A percentile compares a stretch with the other conserved stretches of the same genome.
Evolutionary conservation across 208 protist species (phyloP).

Genomic region (Wallacemonas sp.): DNA sequence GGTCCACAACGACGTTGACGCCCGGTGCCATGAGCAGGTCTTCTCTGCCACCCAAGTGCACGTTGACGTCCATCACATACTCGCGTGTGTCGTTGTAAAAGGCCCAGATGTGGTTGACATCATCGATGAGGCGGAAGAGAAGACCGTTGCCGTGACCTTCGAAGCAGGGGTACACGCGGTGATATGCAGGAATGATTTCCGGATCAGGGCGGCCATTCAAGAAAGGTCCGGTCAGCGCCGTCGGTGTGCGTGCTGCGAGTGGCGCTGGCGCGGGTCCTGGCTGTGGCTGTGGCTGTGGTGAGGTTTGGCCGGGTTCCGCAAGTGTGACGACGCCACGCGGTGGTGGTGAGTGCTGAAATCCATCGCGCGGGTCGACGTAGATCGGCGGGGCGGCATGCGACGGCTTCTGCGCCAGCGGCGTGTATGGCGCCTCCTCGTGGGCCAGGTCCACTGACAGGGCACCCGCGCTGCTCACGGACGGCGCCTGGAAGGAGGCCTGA

Average conservation of each 20-base stretch:
- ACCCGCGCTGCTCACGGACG: background rate
- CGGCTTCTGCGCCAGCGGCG: background rate
- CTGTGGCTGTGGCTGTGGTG: too few species aligned
- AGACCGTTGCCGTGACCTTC: constrained; percentile 76
- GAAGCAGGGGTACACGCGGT: constrained; percentile 68
- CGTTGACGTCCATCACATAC: constrained; percentile 67
- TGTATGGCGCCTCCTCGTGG: too few species aligned
- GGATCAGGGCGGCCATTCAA: constrained; percentile 57
- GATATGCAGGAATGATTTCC: constrained; percentile 47
- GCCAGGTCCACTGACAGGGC: background rate
- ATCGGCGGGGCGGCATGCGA: background rate
- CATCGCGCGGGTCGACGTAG: background rate
- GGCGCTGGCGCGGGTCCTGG: too few species aligned
- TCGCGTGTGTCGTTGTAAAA: constrained; percentile 88
- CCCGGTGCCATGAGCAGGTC: constrained; percentile 36
- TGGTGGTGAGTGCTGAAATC: background rate
- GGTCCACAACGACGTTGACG: constrained; percentile 18
- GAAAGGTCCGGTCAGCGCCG: constrained; percentile 28
- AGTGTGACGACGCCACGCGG: too few species aligned
- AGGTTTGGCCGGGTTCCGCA: too few species aligned
- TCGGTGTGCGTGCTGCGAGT: too few species aligned
- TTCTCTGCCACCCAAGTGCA: constrained; percentile 30
- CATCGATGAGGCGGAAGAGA: constrained; percentile 82
- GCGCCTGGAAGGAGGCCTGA: background rate
- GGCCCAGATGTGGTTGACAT: constrained; percentile 61